phyloP scores from a whole-genome alignment of 352 stramenopile genomes.

The Globisporangium yorkense region DNA sequence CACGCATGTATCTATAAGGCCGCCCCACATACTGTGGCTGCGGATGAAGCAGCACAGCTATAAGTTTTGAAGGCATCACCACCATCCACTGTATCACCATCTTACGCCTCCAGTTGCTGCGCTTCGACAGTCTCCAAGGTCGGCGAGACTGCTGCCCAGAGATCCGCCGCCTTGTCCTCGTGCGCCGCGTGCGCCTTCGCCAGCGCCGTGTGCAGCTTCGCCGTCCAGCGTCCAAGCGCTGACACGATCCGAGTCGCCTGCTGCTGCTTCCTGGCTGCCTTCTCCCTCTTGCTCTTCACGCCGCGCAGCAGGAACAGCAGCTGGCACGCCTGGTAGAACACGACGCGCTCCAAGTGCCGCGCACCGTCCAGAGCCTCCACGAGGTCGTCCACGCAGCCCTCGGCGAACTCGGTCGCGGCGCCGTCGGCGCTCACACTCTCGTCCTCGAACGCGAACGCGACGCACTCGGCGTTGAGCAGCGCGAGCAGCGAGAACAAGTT shows the following conservation, averaged over 20 bases:
- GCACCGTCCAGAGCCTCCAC: conserved; percentile 40
- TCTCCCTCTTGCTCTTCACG: conserved; percentile 27
- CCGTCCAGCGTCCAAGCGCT: conserved; percentile 32
- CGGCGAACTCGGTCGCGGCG: conserved; percentile 36
- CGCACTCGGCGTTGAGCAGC: conserved; percentile 50
- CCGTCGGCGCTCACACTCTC: conserved; percentile 32
- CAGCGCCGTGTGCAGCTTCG: conserved; percentile 32
- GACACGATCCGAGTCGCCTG: conserved; percentile 8
- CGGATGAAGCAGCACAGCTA: not conserved
- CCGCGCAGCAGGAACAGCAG: conserved; percentile 40
- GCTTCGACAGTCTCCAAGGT: conserved; percentile 13
- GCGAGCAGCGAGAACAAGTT: conserved; percentile 69
- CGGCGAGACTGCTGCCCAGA: conserved; percentile 35
- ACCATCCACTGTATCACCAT: conserved; percentile 14
- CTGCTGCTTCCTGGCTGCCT: conserved; percentile 16
- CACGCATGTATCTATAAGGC: too few relatives aligned
- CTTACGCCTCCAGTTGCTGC: conserved; percentile 12
- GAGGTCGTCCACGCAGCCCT: conserved; percentile 38
- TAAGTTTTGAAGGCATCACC: not conserved
- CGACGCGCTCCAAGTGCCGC: conserved; percentile 47
- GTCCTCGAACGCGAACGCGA: conserved; percentile 58
- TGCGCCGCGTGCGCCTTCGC: conserved; percentile 25
- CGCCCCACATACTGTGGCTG: too few relatives aligned
- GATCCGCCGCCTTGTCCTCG: conserved; percentile 40
- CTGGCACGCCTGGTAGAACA: conserved; percentile 63